Conservation (phyloP, 176 grass and related monocot genomes). For the Stipa capillata region DNA sequence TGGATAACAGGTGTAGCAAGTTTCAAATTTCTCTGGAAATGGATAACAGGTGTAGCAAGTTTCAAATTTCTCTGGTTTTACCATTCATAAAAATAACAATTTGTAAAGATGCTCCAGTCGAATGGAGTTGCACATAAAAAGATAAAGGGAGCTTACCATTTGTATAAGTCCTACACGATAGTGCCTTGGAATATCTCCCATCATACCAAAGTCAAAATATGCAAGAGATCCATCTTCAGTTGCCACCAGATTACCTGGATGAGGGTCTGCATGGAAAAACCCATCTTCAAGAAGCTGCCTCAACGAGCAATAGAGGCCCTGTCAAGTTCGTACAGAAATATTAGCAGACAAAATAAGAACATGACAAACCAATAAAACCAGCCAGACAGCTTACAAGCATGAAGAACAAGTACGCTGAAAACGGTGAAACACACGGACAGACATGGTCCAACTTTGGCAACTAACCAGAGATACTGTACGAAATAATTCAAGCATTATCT, state of each 20-base stretch:
- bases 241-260: conserved; percentile 96
- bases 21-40: background rate
- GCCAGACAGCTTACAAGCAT: background rate
- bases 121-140: background rate
- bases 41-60: background rate
- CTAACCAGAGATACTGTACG: background rate
- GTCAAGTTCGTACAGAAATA: background rate
- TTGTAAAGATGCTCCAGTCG: background rate
- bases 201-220: conserved; percentile 99
- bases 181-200: conserved; percentile 96
- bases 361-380: background rate
- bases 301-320: conserved; percentile 95
- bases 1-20: background rate
- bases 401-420: background rate
- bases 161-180: conserved; percentile 96
- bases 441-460: background rate
- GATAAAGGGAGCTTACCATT: conserved; percentile 50
- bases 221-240: conserved; percentile 76
- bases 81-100: background rate
- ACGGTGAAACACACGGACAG: background rate
- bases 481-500: background rate
- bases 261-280: conserved; percentile 97
- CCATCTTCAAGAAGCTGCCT: conserved; percentile 93
- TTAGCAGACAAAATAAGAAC: background rate
- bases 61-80: background rate